Percentiles rank a stretch among this genome's conserved stretches.
Conservation (phyloP, 495 filamentous ascomycete species). For the Lasiosphaeris hirsuta region DNA sequence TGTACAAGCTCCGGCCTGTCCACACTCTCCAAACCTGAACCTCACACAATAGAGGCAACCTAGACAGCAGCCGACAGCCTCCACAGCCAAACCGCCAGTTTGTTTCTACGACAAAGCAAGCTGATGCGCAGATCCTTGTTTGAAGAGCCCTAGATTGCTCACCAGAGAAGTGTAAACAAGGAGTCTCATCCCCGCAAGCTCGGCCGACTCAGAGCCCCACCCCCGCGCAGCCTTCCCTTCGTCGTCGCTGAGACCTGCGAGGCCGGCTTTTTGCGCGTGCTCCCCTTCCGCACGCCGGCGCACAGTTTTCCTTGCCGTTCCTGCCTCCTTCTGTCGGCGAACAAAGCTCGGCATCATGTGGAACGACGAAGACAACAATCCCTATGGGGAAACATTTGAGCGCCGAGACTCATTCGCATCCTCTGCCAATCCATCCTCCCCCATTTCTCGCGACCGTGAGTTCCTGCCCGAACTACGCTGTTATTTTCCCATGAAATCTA, state of each 20-base stretch:
- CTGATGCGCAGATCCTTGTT: not conserved
- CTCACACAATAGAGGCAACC: no score
- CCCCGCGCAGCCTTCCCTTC: not conserved
- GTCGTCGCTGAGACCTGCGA: not conserved
- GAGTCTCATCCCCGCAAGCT: not conserved
- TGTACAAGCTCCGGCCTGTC: no score
- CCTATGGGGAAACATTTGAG: constrained; percentile 82
- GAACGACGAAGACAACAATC: constrained; percentile 94
- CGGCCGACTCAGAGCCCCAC: not conserved
- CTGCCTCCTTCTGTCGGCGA: not conserved
- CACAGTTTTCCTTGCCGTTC: not conserved
- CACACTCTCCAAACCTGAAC: no score
- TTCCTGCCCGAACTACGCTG: constrained; percentile 7
- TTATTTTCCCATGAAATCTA: not conserved
- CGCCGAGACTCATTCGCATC: constrained; percentile 71
- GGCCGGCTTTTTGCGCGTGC: not conserved
- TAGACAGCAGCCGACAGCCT: no score
- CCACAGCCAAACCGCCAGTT: not conserved
- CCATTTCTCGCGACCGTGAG: constrained; percentile 50
- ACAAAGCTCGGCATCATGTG: constrained; percentile 47
- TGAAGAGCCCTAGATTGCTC: no score
- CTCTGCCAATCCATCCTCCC: constrained; percentile 62
- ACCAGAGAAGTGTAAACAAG: no score
- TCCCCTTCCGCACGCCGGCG: not conserved
- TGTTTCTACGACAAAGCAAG: no score